These are phyloP conservation scores for Apiotrichum gamsii DNA, from an alignment of 1,284 basidiomycete genomes.

Conservation along the genomic window DNA sequence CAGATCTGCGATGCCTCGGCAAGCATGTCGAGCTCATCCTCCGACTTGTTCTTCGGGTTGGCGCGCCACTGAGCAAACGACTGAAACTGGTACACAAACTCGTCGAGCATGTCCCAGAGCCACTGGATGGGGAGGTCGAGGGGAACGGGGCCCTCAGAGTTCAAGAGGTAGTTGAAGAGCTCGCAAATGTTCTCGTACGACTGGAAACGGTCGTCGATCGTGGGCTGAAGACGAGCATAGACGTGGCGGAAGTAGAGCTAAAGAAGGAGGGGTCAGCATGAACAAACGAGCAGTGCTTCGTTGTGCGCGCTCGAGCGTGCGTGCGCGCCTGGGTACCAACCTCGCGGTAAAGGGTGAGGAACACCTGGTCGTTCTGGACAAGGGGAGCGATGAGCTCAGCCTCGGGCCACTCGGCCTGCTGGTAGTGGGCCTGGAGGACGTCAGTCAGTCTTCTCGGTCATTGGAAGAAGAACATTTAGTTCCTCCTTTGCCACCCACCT, in stretches of 20 bases:
- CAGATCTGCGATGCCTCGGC: constrained; percentile 74
- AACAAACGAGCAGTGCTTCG: too few relatives aligned
- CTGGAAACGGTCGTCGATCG: constrained; percentile 95
- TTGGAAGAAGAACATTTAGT: background rate
- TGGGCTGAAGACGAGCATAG: constrained; percentile 88
- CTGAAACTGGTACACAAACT: constrained; percentile 99
- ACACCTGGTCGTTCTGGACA: constrained; percentile 89
- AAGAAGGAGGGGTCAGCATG: background rate
- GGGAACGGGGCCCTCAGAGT: constrained; percentile 86
- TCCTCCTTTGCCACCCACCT: constrained; percentile 21
- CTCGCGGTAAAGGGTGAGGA: constrained; percentile 92
- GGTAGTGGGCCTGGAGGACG: constrained; percentile 77
- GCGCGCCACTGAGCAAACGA: constrained; percentile 89
- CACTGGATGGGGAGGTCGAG: constrained; percentile 93
- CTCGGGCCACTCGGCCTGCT: constrained; percentile 94
- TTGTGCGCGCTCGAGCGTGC: too few relatives aligned
- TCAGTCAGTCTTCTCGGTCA: background rate
- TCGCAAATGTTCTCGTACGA: constrained; percentile 99
- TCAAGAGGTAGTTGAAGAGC: constrained; percentile 93
- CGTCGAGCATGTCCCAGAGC: constrained; percentile 98
- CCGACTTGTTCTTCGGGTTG: constrained; percentile 74
- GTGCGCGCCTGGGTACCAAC: too few relatives aligned
- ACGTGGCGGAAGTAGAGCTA: constrained; percentile 59
- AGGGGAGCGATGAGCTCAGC: constrained; percentile 90
- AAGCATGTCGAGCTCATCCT: constrained; percentile 79